Evolutionary conservation across 495 filamentous ascomycete species (phyloP).

Genomic region (Annulohypoxylon maeteangense): DNA sequence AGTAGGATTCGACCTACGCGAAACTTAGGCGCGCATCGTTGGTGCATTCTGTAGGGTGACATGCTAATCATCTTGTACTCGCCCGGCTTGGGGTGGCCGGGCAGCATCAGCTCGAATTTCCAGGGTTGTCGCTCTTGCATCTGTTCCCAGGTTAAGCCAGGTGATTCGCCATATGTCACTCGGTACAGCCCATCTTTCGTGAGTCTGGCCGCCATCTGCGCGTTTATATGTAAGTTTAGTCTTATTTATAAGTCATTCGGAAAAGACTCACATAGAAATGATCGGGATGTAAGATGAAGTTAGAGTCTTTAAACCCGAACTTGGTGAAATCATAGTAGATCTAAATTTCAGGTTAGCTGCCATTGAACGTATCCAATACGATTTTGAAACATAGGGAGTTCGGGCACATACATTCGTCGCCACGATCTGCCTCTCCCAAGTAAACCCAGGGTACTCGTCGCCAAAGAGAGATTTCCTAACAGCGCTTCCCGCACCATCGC

Average conservation of each 20-base stretch:
- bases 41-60: conserved; percentile 70
- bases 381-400: background rate
- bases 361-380: background rate
- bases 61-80: conserved; percentile 66
- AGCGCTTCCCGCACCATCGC: conserved; percentile 67
- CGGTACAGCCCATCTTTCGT: conserved; percentile 68
- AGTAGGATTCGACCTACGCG: conserved; percentile 67
- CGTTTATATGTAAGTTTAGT: conserved; percentile 8
- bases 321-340: conserved; percentile 67
- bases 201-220: conserved; percentile 67
- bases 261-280: conserved; percentile 58
- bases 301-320: conserved; percentile 65
- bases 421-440: conserved; percentile 67
- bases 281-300: conserved; percentile 68
- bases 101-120: conserved; percentile 66
- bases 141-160: conserved; percentile 63
- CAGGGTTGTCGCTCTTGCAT: conserved; percentile 62
- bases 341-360: conserved; percentile 43
- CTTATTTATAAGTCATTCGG: background rate
- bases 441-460: conserved; percentile 68
- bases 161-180: conserved; percentile 67
- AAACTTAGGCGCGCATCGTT: conserved; percentile 66
- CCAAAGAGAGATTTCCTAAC: conserved; percentile 67
- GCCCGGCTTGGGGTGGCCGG: conserved; percentile 66
- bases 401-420: conserved; percentile 66